A percentile compares a stretch with the other conserved stretches of the same genome.
Evolutionary conservation across 2,329 filamentous ascomycete genomes (phyloP).

Genomic region (Botrytis aclada): DNA sequence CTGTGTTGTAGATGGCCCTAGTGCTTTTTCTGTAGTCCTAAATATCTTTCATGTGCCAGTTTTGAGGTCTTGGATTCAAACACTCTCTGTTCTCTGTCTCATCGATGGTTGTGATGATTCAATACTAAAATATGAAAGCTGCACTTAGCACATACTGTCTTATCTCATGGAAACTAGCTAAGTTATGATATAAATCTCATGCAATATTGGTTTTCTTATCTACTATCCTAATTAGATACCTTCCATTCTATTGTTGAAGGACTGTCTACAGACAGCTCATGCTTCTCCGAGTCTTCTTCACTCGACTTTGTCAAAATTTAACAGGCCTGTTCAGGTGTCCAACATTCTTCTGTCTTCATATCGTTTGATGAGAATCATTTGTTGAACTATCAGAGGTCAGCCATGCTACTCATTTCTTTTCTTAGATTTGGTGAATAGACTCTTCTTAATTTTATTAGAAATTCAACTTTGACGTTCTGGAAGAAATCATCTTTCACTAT

Average conservation of each 20-base stretch:
- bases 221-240: neutral
- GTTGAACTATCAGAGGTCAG: neutral
- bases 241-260: neutral
- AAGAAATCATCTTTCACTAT: neutral
- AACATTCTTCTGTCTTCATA: neutral
- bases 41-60: neutral
- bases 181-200: neutral
- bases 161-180: neutral
- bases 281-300: neutral
- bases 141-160: fast-evolving
- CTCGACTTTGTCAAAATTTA: neutral
- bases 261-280: neutral
- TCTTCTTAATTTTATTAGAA: neutral
- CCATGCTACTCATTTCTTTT: neutral
- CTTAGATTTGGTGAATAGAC: neutral
- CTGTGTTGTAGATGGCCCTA: neutral
- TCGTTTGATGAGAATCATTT: neutral
- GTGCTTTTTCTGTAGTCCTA: neutral
- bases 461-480: neutral
- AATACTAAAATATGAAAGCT: neutral
- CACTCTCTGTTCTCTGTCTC: neutral
- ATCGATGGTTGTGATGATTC: neutral
- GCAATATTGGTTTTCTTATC: neutral
- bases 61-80: neutral
- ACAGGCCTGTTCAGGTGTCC: neutral